These are phyloP conservation scores for Chlamydomonas incerta DNA, from an alignment of 139 green algal genomes.

Conservation along the genomic window DNA sequence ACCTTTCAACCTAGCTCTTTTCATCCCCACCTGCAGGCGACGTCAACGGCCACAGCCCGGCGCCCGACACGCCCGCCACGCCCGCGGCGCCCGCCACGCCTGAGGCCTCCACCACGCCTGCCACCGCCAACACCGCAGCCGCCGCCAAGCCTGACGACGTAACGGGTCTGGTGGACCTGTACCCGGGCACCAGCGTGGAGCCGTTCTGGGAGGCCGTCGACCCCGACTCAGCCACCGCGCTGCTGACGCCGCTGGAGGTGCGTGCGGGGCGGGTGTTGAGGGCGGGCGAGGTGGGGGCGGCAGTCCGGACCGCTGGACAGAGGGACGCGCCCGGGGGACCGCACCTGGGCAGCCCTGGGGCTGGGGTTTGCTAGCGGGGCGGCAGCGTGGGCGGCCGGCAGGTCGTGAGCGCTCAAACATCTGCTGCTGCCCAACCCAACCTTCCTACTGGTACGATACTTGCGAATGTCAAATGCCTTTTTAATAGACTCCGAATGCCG, in stretches of 20 bases:
- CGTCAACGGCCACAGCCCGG: neutral
- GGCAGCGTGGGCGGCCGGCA: no score
- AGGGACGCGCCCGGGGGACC: no score
- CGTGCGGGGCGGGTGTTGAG: no score
- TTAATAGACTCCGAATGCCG: no score
- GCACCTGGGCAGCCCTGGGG: no score
- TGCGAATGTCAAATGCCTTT: no score
- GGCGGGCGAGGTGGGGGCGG: no score
- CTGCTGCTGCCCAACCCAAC: no score
- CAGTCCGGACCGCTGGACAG: no score
- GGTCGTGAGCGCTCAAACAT: no score
- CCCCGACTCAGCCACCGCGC: neutral
- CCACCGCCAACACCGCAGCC: neutral
- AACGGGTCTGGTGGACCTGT: conserved; percentile 54
- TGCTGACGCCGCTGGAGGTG: conserved; percentile 49
- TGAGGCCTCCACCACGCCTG: neutral
- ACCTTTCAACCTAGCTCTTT: neutral
- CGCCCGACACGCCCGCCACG: neutral
- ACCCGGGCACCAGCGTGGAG: conserved; percentile 54
- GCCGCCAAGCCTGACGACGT: conserved; percentile 44
- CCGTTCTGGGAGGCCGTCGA: conserved; percentile 69
- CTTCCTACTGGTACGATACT: no score
- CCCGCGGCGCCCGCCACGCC: neutral
- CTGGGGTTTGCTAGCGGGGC: no score
- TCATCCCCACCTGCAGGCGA: neutral